phyloP scores from a whole-genome alignment of 2,329 filamentous ascomycete genomes.

The Paecilomyces sp. region DNA sequence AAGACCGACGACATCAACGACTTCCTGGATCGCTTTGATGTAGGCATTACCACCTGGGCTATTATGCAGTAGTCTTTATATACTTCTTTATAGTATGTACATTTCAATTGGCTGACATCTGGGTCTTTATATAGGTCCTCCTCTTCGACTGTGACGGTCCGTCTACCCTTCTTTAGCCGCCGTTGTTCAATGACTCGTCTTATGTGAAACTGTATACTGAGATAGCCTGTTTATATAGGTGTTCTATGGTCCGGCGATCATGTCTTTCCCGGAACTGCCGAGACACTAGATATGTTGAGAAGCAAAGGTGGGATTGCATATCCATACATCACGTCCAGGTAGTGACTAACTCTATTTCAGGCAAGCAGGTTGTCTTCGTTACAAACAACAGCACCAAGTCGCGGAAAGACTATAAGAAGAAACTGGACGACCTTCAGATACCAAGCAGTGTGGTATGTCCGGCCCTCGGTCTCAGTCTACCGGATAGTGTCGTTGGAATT shows the following conservation, averaged over 20 bases:
- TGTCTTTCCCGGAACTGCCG: slow-evolving; percentile 74
- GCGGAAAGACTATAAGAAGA: slow-evolving; percentile 84
- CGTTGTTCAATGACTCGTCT: not conserved
- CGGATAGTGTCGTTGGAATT: not conserved
- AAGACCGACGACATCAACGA: slow-evolving; percentile 68
- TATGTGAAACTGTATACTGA: slow-evolving; percentile 18
- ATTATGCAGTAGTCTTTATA: not conserved
- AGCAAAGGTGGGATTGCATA: slow-evolving; percentile 57
- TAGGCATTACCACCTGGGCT: slow-evolving; percentile 46
- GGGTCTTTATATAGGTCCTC: slow-evolving; percentile 57
- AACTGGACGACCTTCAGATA: slow-evolving; percentile 75
- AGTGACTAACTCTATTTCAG: slow-evolving; percentile 37
- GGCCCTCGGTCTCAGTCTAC: not conserved
- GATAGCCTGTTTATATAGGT: slow-evolving; percentile 50
- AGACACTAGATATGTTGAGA: slow-evolving; percentile 77
- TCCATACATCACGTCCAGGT: not conserved
- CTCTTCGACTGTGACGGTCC: slow-evolving; percentile 95
- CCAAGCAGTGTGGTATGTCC: slow-evolving; percentile 55
- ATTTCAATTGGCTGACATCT: slow-evolving; percentile 12
- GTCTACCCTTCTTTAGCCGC: slow-evolving; percentile 13
- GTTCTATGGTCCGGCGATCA: slow-evolving; percentile 96
- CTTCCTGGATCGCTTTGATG: slow-evolving; percentile 88
- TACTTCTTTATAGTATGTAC: not conserved
- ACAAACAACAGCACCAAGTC: slow-evolving; percentile 99
- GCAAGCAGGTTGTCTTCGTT: slow-evolving; percentile 89